Base-by-base conservation (phyloP, 805 yeast species). In the Suhomyces prunicola region DNA sequence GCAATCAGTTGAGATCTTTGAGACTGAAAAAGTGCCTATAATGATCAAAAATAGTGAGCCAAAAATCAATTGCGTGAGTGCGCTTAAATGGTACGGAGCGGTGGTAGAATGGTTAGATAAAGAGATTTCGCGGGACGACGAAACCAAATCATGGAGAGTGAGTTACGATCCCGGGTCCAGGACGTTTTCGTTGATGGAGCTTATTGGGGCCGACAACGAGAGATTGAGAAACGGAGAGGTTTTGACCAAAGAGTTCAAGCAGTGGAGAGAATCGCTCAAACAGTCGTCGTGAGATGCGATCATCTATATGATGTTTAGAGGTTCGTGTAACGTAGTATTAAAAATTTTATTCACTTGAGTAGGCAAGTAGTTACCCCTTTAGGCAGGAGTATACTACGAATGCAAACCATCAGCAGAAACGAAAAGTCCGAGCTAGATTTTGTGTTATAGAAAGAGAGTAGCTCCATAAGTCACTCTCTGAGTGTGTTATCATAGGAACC, bases 31-130 rank as follows among this genome's bases (percentile, higher is more conserved):
- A 57, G 78, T 93, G 23, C 98, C 99, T 1, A 52, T 85, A 1
- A 53, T 86, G 45, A 67, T 88, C 55, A 87, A 86, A 59, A 73
- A 77, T 8, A 79, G 78, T 57, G 79, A 81, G 1, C 59, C 73
- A 1, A 78, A 76, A 50, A 83, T 89, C 68, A 84, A 83, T 62
- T 93, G 96, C 58, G 81, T 85, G 68, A 90, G 85, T 51, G 85
- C 93, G 7, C 74, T 93, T 48, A 88, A 86, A 61, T 94, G 96
- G 84, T 88, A 90, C 68, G 93, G 93, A 3, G 91, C 94, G 0
- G 79, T 87, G 17, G 73, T 90, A 50, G 90, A 88, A 53, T 91
- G 97, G 97, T 65, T 93, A 33, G 74, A 74, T 42, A 77, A 76
- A 22, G 63, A 59, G 46, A 56, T 76, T 17, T 86, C 89, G 10